These are phyloP conservation scores for Lactarius pseudohatsudake DNA, from an alignment of 768 basidiomycete species.

Conservation along the genomic window DNA sequence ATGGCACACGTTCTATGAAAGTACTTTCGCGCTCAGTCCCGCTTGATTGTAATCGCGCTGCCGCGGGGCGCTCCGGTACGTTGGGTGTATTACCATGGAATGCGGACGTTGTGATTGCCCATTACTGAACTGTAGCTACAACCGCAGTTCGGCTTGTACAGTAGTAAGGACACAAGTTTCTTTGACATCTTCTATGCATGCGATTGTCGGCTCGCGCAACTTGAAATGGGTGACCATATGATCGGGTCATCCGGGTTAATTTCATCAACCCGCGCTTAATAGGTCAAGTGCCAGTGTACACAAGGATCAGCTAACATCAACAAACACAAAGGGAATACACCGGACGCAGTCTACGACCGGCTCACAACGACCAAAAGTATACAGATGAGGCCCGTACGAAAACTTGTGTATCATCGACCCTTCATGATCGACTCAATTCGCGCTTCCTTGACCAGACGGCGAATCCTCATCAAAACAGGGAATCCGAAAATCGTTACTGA, in stretches of 20 bases:
- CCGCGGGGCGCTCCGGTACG: constrained; percentile 4
- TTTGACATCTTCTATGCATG: background rate
- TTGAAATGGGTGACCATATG: background rate
- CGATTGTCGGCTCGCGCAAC: background rate
- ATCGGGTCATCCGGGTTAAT: background rate
- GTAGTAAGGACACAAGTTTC: background rate
- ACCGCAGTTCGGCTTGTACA: background rate
- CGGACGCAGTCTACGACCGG: background rate
- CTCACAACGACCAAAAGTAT: background rate
- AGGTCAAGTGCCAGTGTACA: background rate
- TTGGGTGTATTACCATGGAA: constrained; percentile 5
- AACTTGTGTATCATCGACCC: constrained; percentile 42
- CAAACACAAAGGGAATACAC: background rate
- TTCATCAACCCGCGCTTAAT: background rate
- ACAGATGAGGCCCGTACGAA: background rate
- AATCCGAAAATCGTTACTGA: constrained; percentile 54
- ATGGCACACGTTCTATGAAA: constrained; percentile 11
- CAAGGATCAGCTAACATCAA: background rate
- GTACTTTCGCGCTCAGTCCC: background rate
- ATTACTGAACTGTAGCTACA: background rate
- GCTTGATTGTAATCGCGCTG: constrained; percentile 5
- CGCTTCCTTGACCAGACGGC: constrained; percentile 58
- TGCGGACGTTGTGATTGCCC: background rate
- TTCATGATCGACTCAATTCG: constrained; percentile 84
- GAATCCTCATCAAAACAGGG: constrained; percentile 54